Evolutionary conservation across 495 filamentous ascomycete species (phyloP), one percentile per base, ranked within the genome.

Genomic region (Trichodelitschia bisporula): DNA sequence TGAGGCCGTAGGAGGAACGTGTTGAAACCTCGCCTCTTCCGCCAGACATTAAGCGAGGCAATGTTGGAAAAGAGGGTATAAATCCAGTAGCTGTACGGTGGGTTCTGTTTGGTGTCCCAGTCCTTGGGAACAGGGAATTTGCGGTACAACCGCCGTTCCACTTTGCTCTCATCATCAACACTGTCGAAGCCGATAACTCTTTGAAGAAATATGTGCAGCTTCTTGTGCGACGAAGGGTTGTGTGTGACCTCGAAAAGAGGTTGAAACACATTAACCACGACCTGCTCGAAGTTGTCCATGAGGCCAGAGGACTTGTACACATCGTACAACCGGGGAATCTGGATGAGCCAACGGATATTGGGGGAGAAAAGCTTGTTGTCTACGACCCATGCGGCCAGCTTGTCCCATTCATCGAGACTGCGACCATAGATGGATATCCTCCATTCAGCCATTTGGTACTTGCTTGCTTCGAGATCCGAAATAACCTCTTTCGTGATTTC

Each of bases 381-480:
- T 12, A 95, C 65, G n/a, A 97, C 86, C 86, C 86, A 97, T 6
- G 77, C 77, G 2, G 86, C 84, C 26, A 97, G 66, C 43, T 90
- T 97, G 47, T 95, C 84, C 86, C 86, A 97, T 49, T 97, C 86
- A 36, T 91, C 74, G 17, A 86, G 54, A 4, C 75, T 70, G 47
- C 77, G 72, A 31, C 86, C 86, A 45, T 97, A 95, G 36, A 97
- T 82, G 9, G 80, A 91, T 33, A 97, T 86, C 12, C 86, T 77
- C 78, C 89, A 97, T 56, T 97, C 86, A 4, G 83, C 89, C 77
- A 97, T 91, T 50, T 97, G 86, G 44, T 97, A 95, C 47, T 97
- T 97, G 63, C 84, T 93, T 19, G 84, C 84, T 49, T 97, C 86
- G 13, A 97, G 56, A 54, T 97, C 86, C n/a, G 78, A 68, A 17